Evolutionary conservation across 306 rosid genomes (phyloP), one percentile per base, ranked within the genome.

Genomic region (Malus orientalis): DNA sequence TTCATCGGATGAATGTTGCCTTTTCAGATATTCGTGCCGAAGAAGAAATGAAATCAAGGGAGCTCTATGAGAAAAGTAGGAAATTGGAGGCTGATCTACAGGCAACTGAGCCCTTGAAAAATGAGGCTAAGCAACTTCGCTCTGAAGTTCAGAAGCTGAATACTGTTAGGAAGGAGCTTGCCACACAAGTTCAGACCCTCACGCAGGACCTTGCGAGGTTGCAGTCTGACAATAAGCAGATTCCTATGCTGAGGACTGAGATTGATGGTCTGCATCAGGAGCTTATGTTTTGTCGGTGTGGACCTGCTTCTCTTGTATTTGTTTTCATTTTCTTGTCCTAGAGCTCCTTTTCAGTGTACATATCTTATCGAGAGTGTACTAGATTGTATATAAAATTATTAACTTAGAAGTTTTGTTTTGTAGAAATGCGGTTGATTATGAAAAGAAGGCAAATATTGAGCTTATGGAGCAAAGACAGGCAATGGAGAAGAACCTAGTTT

Each of bases 401-500:
- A 70, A 23, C 11, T 15, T 60, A 53, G n/a, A 44, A 20, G 54
- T 82, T 81, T 75, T 73, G 69, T 78, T 78, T 63, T 67, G 55
- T 76, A 93, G 98, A 80, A 69, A 87, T 66, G 81, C 88, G 74
- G 81, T 84, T 71, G 96, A 91, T 77, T 89, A 85, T 78, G 98
- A 93, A 78, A 93, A 91, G 89, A 89, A 93, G 84, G 91, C 96
- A 78, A 90, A 88, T 77, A 74, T 89, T 51, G 96, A 93, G 82
- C 83, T 91, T 88, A 79, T 89, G 93, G 95, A 91, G 75, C 98
- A 93, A 85, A 89, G 93, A 81, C 96, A 89, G 88, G 84, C 89
- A 20, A 89, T 93, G 98, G 96, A 91, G 86, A 93, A 86, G 77
- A 91, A 86, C 81, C 76, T 89, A 86, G 90, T 91, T 86, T 86